Conservation (phyloP, 192 early-diverging fungal species). For the Podila epigama region DNA sequence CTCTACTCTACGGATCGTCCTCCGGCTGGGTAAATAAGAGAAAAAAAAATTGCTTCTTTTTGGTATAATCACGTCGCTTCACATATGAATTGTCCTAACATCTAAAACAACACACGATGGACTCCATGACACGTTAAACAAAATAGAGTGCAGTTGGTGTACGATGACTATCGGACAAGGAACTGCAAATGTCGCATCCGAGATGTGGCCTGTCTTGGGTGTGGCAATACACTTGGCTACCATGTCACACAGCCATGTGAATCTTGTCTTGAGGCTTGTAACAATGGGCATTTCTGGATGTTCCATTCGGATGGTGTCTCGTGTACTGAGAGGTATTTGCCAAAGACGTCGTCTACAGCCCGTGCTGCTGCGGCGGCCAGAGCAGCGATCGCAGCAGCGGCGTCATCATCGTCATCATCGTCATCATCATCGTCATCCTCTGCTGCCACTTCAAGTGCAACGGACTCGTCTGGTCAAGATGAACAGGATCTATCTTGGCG, state of each 20-base stretch:
- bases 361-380: not conserved
- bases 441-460: too few species aligned
- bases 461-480: too few species aligned
- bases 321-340: slow-evolving; percentile 29
- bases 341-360: slow-evolving; percentile 8
- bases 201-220: slow-evolving; percentile 81
- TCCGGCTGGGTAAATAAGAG: slow-evolving; percentile 57
- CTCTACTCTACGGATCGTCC: slow-evolving; percentile 78
- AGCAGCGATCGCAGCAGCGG: not conserved
- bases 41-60: not conserved
- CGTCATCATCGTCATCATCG: slow-evolving; percentile 6
- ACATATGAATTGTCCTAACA: not conserved
- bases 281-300: slow-evolving; percentile 75
- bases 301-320: slow-evolving; percentile 60
- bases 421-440: not conserved
- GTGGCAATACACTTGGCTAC: slow-evolving; percentile 76
- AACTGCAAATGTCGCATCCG: slow-evolving; percentile 81
- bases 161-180: slow-evolving; percentile 80
- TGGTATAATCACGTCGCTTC: too few species aligned
- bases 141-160: slow-evolving; percentile 72
- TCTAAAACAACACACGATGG: not conserved
- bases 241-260: slow-evolving; percentile 77
- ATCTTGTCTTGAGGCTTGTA: slow-evolving; percentile 60
- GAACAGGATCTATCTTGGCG: slow-evolving; percentile 14
- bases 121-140: not conserved